Evolutionary conservation across 148 eudicot genomes (phyloP).

Genomic region (Euryodendron excelsum): DNA sequence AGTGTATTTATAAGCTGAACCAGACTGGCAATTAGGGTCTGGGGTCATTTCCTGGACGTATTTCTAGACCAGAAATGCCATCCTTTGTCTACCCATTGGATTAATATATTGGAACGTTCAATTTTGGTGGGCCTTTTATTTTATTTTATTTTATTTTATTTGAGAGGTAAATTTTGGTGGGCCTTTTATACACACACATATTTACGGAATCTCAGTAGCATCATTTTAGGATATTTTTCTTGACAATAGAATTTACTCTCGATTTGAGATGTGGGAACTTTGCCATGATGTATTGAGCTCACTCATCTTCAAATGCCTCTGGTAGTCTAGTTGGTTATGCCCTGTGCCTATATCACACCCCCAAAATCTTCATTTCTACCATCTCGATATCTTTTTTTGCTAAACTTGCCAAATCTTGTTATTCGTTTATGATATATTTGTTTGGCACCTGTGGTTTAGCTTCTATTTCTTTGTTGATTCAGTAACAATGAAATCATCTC

Average conservation of each 20-base stretch:
- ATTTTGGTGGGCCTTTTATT: too few species aligned
- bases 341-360: neutral
- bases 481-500: neutral
- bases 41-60: neutral
- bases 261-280: neutral
- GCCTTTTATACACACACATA: too few species aligned
- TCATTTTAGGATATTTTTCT: neutral
- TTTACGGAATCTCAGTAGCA: neutral
- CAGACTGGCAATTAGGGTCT: too few species aligned
- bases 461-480: neutral
- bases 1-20: too few species aligned
- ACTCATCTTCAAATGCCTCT: neutral
- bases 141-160: too few species aligned
- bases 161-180: too few species aligned
- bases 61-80: neutral
- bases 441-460: neutral
- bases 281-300: neutral
- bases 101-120: too few species aligned
- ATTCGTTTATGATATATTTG: neutral
- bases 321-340: neutral
- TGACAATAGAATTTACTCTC: neutral
- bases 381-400: neutral
- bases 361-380: neutral
- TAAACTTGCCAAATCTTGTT: neutral
- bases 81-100: too few species aligned